A percentile compares a stretch with the other conserved stretches of the same genome.
These are phyloP conservation scores for Pleurotus eryngii DNA, from an alignment of 768 basidiomycete genomes.

Conservation along the genomic window DNA sequence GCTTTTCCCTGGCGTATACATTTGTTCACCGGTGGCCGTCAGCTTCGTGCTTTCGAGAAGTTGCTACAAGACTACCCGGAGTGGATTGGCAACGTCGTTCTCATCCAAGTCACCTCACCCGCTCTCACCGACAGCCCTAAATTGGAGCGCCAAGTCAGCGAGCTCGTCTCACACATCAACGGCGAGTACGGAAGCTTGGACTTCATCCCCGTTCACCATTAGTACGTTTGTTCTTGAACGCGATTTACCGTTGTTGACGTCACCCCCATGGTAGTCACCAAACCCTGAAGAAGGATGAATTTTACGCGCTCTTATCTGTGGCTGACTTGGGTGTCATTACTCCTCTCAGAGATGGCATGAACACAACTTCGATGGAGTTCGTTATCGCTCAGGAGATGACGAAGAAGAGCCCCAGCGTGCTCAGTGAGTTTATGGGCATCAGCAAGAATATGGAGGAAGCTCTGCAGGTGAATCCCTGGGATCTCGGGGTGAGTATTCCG, in stretches of 20 bases:
- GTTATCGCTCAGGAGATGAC: conserved; percentile 89
- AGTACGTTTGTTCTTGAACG: conserved; percentile 52
- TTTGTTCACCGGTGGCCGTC: not conserved
- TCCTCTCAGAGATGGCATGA: conserved; percentile 96
- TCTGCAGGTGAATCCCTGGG: conserved; percentile 93
- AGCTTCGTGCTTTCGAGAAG: conserved; percentile 95
- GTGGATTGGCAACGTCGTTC: conserved; percentile 88
- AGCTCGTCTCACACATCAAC: conserved; percentile 93
- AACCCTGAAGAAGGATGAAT: conserved; percentile 95
- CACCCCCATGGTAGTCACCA: conserved; percentile 68
- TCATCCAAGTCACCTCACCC: conserved; percentile 93
- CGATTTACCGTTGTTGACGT: not conserved
- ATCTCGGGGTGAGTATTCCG: conserved; percentile 64
- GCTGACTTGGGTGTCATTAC: conserved; percentile 96
- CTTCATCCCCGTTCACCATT: conserved; percentile 97
- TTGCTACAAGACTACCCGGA: conserved; percentile 90
- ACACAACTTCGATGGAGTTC: conserved; percentile 98
- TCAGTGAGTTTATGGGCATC: conserved; percentile 98
- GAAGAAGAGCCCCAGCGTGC: conserved; percentile 79
- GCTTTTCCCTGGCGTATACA: not conserved
- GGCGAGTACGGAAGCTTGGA: conserved; percentile 92
- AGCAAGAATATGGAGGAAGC: conserved; percentile 89
- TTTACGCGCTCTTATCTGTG: conserved; percentile 89
- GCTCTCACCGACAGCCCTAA: conserved; percentile 90
- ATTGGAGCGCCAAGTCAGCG: conserved; percentile 89